Evolutionary conservation across 2,329 filamentous ascomycete genomes (phyloP), one percentile per base, ranked within the genome.

Genomic region (Aureobasidium sp.): DNA sequence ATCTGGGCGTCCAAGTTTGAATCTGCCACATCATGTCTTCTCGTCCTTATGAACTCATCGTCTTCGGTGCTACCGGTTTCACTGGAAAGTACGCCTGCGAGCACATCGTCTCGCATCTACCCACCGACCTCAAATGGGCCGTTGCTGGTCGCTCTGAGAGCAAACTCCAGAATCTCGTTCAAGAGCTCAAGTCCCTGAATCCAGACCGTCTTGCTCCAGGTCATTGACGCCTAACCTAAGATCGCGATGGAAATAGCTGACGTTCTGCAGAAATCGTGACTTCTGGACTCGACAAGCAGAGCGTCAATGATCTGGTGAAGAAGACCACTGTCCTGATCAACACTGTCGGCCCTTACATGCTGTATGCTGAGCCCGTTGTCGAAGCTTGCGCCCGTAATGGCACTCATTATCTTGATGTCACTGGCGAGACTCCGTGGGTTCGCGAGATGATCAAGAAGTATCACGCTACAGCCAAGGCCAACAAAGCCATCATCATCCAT

Each of bases 111-210:
- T 81, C 80, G 15, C 77, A 83, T 66, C 78, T 91, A 1, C 88
- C 91, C 0, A 90, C 88, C 21, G 83, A 90, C 71, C 74, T 96
- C 64, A 91, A 85, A 77, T 97, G 92, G 92, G 92, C 90, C 15
- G 79, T 97, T 61, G 90, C 91, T 49, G 92, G 92, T 34, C 88
- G 92, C 30, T 92, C 89, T n/a, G 77, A 81, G 53, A 77, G 80
- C 53, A 96, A 96, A 73, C 81, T 97, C 5, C 82, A 88, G 66
- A 75, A 77, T 44, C 74, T 97, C 11, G 84, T 86, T 8, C 78
- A 85, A 58, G 84, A 89, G 60, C 81, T 92, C 71, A 85, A 85
- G 68, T 71, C 76, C 62, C 69, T 88, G 63, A 89, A 89, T 70
- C 79, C 86, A 2, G 86, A 95, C 72, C 86, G 92, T 59, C 70